Evolutionary conservation across 441 rosid genomes (phyloP).

Genomic region (Arabidopsis hybrid): DNA sequence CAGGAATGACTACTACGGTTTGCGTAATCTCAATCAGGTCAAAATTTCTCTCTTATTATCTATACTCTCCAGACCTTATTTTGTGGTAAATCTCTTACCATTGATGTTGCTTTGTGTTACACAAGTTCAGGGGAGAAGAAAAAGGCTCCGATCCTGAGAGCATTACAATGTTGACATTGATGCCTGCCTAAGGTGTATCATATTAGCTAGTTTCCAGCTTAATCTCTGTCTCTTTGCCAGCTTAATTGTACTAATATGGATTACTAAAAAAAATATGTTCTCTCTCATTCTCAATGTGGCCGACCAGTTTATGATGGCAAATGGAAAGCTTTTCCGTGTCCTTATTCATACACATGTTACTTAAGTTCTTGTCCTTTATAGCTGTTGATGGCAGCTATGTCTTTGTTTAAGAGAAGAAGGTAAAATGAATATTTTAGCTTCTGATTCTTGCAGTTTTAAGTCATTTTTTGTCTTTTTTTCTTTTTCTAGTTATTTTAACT

Average conservation of each 20-base stretch:
- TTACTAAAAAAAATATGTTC: background rate
- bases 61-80: background rate
- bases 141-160: constrained; percentile 58
- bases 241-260: too few relatives aligned
- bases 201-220: background rate
- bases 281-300: constrained; percentile 17
- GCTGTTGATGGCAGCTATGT: constrained; percentile 66
- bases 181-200: constrained; percentile 72
- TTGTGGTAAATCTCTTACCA: background rate
- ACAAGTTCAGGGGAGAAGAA: constrained; percentile 58
- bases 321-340: constrained; percentile 56
- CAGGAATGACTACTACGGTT: constrained; percentile 75
- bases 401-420: constrained; percentile 62
- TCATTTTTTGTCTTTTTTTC: too few relatives aligned
- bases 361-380: constrained; percentile 58
- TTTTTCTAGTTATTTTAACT: background rate
- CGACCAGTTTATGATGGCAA: constrained; percentile 62
- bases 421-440: constrained; percentile 11
- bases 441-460: background rate
- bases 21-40: constrained; percentile 69
- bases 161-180: constrained; percentile 78
- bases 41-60: constrained; percentile 13
- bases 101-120: constrained; percentile 21
- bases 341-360: constrained; percentile 77
- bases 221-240: background rate